Evolutionary conservation across 2,329 filamentous ascomycete species (phyloP).

Genomic region (Pleurostoma richardsiae): DNA sequence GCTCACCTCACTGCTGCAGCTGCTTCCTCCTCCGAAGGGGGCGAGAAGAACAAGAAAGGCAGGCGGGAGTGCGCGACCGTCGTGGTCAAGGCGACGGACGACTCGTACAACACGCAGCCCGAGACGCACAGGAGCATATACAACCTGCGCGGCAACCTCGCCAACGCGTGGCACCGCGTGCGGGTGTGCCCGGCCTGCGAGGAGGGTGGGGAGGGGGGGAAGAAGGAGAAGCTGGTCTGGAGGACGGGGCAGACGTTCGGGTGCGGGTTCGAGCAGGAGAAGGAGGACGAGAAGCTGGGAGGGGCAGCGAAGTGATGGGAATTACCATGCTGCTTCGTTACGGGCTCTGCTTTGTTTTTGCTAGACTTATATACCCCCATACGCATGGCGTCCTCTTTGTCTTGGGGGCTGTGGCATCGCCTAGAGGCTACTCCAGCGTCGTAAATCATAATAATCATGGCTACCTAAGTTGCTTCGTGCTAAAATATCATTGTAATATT

Average conservation of each 20-base stretch:
- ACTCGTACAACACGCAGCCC: slow-evolving; percentile 62
- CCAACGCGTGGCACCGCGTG: slow-evolving; percentile 63
- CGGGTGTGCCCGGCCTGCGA: slow-evolving; percentile 26
- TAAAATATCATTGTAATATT: no score
- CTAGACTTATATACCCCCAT: no score
- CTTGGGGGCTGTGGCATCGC: no score
- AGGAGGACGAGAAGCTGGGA: slow-evolving; percentile 1
- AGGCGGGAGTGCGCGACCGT: slow-evolving; percentile 40
- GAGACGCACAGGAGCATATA: slow-evolving; percentile 55
- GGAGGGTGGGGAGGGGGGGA: slow-evolving; percentile 3
- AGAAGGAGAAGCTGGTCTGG: slow-evolving; percentile 18
- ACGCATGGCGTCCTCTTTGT: no score
- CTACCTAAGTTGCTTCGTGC: no score
- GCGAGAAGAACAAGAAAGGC: slow-evolving; percentile 10
- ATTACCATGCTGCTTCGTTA: no score
- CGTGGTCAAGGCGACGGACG: slow-evolving; percentile 62
- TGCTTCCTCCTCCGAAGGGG: no score
- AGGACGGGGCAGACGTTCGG: slow-evolving; percentile 17
- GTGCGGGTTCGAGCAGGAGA: slow-evolving; percentile 19
- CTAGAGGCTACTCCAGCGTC: no score
- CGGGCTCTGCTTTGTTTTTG: no score
- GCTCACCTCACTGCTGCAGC: slow-evolving; percentile 2
- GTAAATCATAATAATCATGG: no score
- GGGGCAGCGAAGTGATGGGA: neutral
- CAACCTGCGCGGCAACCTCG: slow-evolving; percentile 60